A percentile compares a stretch with the other conserved stretches of the same genome.
phyloP scores from a whole-genome alignment of 805 yeast genomes.

The Kazachstania martiniae region DNA sequence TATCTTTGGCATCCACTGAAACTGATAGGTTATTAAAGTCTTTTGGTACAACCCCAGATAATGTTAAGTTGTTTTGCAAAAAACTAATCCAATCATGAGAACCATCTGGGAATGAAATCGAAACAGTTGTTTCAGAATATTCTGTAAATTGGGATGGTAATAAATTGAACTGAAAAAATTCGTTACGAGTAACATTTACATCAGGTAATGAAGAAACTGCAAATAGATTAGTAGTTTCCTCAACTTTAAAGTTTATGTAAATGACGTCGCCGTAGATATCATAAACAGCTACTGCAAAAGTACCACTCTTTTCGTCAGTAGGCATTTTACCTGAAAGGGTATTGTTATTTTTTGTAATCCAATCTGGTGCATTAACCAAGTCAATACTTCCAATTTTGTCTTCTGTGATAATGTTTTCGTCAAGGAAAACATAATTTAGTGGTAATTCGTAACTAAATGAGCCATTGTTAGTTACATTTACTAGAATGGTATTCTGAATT shows the following conservation, averaged over 20 bases:
- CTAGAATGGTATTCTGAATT: slow-evolving; percentile 40
- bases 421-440: slow-evolving; percentile 49
- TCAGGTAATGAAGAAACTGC: slow-evolving; percentile 41
- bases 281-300: slow-evolving; percentile 43
- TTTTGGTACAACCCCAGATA: slow-evolving; percentile 56
- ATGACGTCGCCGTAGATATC: slow-evolving; percentile 56
- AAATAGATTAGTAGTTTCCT: slow-evolving; percentile 43
- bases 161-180: slow-evolving; percentile 47
- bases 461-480: slow-evolving; percentile 60
- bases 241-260: slow-evolving; percentile 45
- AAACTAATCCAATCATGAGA: slow-evolving; percentile 55
- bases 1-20: slow-evolving; percentile 31
- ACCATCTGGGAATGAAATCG: slow-evolving; percentile 31
- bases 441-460: slow-evolving; percentile 50
- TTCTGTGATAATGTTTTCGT: slow-evolving; percentile 38
- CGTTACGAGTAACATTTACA: slow-evolving; percentile 59
- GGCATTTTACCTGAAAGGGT: slow-evolving; percentile 51
- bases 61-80: slow-evolving; percentile 47
- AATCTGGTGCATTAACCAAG: slow-evolving; percentile 45
- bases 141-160: slow-evolving; percentile 48
- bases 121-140: slow-evolving; percentile 36
- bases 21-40: slow-evolving; percentile 34
- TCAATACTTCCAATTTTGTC: slow-evolving; percentile 46
- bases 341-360: slow-evolving; percentile 39
- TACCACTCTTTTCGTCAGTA: slow-evolving; percentile 22